Evolutionary conservation across 129 eudicot species (phyloP).

Genomic region (Oenanthe sinensis): DNA sequence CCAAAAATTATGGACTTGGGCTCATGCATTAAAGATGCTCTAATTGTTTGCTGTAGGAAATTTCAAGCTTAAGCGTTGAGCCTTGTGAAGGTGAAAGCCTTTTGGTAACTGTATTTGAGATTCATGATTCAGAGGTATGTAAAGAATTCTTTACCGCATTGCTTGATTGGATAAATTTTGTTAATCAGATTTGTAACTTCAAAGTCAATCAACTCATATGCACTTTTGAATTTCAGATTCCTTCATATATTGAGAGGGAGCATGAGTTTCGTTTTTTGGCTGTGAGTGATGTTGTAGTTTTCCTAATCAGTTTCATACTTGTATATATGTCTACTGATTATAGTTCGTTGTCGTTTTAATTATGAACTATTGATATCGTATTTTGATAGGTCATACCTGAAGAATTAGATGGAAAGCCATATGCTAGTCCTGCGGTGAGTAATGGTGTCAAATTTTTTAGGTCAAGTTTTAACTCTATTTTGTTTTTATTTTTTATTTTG

Average conservation of each 20-base stretch:
- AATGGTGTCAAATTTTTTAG: slow-evolving; percentile 14
- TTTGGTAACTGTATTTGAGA: slow-evolving; percentile 80
- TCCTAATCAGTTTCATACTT: neutral
- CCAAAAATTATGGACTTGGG: too few relatives aligned
- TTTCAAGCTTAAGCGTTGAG: slow-evolving; percentile 98
- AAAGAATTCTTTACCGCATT: slow-evolving; percentile 9
- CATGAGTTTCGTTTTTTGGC: slow-evolving; percentile 89
- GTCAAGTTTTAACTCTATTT: neutral
- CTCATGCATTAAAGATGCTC: too few relatives aligned
- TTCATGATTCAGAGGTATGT: slow-evolving; percentile 67
- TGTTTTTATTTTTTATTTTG: neutral
- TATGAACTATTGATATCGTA: neutral
- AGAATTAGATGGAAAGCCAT: slow-evolving; percentile 61
- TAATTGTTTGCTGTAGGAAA: slow-evolving; percentile 47
- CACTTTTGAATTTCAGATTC: slow-evolving; percentile 47
- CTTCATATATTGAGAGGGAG: slow-evolving; percentile 82
- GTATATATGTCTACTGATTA: neutral
- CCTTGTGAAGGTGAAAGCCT: slow-evolving; percentile 84
- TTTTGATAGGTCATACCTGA: slow-evolving; percentile 64
- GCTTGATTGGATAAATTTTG: neutral
- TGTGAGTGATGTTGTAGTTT: slow-evolving; percentile 39
- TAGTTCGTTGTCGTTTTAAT: neutral
- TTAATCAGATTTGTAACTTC: neutral
- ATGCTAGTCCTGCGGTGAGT: slow-evolving; percentile 65
- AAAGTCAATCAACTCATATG: slow-evolving; percentile 9